Evolutionary conservation across 164 flowering plant species (phyloP).

Genomic region (Pachysandra terminalis): DNA sequence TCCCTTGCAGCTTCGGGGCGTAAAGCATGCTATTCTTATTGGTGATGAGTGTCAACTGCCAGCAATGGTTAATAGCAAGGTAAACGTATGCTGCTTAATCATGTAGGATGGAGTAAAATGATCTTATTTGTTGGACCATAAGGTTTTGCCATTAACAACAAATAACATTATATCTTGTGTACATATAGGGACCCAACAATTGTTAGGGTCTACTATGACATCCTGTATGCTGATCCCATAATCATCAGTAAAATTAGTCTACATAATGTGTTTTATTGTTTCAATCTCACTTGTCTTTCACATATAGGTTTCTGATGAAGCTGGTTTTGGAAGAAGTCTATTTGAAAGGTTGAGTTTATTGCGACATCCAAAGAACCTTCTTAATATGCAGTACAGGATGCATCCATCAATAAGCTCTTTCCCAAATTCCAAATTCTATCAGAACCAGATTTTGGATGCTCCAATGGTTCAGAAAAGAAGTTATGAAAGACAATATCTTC

Average conservation of each 20-base stretch:
- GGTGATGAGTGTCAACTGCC: conserved; percentile 28
- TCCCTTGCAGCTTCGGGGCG: conserved; percentile 19
- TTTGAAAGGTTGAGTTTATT: conserved; percentile 40
- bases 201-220: not conserved
- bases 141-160: not conserved
- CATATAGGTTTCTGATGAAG: conserved; percentile 27
- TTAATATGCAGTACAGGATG: conserved; percentile 49
- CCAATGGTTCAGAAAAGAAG: conserved; percentile 21
- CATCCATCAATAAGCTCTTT: conserved; percentile 47
- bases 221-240: not conserved
- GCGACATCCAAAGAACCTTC: conserved; percentile 39
- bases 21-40: conserved; percentile 21
- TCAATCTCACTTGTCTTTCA: not conserved
- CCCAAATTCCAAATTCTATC: conserved; percentile 42
- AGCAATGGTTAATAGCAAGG: conserved; percentile 21
- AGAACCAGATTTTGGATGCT: conserved; percentile 29
- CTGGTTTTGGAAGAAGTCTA: conserved; percentile 47
- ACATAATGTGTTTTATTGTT: too few species aligned
- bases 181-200: not conserved
- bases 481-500: conserved; percentile 28
- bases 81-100: not conserved
- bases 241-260: too few species aligned
- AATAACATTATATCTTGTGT: not conserved
- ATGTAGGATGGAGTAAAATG: not conserved
- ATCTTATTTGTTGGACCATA: not conserved